Conservation (phyloP, 2,329 filamentous ascomycete genomes). For the Colletotrichum coccodes region DNA sequence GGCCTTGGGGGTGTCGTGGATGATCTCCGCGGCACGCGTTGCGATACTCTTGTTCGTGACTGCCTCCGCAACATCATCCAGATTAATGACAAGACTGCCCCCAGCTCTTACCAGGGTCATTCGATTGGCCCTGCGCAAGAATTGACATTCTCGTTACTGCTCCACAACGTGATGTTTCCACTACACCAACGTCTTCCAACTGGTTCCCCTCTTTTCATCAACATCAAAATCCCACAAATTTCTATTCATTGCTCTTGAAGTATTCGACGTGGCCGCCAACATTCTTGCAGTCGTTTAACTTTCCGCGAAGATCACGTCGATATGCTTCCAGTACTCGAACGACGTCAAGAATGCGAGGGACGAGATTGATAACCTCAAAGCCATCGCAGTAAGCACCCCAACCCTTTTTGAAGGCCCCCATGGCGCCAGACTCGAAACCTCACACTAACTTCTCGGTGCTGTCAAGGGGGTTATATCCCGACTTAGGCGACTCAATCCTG, state of each 20-base stretch:
- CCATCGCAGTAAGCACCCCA: conserved; percentile 38
- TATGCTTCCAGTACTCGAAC: conserved; percentile 47
- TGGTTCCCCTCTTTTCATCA: too few species aligned
- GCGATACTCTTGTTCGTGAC: conserved; percentile 34
- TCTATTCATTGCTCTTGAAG: conserved; percentile 37
- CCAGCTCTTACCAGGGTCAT: too few species aligned
- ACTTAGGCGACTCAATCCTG: conserved; percentile 37
- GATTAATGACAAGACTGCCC: not conserved
- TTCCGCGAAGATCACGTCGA: conserved; percentile 45
- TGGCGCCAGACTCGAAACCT: conserved; percentile 38
- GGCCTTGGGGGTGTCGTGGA: conserved; percentile 43
- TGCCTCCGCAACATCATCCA: not conserved
- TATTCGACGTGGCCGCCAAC: conserved; percentile 45
- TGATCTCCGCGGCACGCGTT: conserved; percentile 35
- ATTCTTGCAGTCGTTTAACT: conserved; percentile 49
- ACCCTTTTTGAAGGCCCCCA: conserved; percentile 41
- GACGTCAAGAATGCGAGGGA: conserved; percentile 43
- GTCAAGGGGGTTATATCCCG: conserved; percentile 34
- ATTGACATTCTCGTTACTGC: too few species aligned
- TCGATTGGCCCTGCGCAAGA: too few species aligned
- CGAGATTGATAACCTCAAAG: conserved; percentile 42
- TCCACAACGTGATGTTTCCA: too few species aligned
- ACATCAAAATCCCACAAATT: not conserved
- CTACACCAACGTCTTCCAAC: too few species aligned
- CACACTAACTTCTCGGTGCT: conserved; percentile 36